phyloP scores from a whole-genome alignment of 2,329 filamentous ascomycete genomes.

The Neofusicoccum umdonicola region DNA sequence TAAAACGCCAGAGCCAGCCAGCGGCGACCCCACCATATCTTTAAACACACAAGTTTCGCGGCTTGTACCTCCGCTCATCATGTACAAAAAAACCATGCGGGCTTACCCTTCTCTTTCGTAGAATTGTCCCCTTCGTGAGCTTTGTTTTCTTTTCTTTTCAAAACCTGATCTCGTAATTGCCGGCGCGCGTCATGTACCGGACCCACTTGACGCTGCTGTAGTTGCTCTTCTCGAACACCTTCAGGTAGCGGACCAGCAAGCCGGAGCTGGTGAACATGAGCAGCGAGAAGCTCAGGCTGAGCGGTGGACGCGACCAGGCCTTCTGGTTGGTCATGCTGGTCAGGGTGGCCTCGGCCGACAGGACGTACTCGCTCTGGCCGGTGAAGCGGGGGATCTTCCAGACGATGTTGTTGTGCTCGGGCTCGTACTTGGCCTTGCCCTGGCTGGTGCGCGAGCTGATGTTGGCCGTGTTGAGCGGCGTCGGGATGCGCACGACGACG shows the following conservation, averaged over 20 bases:
- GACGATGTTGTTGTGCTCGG: conserved; percentile 94
- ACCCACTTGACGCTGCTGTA: conserved; percentile 99
- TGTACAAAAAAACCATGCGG: background rate
- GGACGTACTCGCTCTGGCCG: conserved; percentile 92
- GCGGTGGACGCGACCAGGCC: conserved; percentile 88
- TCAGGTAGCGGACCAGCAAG: conserved; percentile 86
- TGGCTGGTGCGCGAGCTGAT: conserved; percentile 92
- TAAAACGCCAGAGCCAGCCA: conserved; percentile 3
- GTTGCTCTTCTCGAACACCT: conserved; percentile 99
- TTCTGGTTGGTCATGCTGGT: conserved; percentile 98
- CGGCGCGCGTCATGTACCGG: conserved; percentile 95
- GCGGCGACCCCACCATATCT: background rate
- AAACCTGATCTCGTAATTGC: conserved; percentile 96
- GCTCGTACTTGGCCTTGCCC: conserved; percentile 98
- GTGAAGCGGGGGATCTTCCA: conserved; percentile 99
- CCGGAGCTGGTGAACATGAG: conserved; percentile 98
- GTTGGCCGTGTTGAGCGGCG: conserved; percentile 91
- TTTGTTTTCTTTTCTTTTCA: background rate
- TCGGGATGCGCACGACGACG: conserved; percentile 89
- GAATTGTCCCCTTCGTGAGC: background rate
- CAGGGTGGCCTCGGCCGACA: conserved; percentile 88
- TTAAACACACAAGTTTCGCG: background rate
- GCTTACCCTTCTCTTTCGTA: background rate
- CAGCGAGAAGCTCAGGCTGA: conserved; percentile 88
- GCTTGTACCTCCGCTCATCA: background rate